Percentiles rank a stretch among this genome's conserved stretches.
Conservation (phyloP, 768 basidiomycete genomes). For the Suillus fuscotomentosus region DNA sequence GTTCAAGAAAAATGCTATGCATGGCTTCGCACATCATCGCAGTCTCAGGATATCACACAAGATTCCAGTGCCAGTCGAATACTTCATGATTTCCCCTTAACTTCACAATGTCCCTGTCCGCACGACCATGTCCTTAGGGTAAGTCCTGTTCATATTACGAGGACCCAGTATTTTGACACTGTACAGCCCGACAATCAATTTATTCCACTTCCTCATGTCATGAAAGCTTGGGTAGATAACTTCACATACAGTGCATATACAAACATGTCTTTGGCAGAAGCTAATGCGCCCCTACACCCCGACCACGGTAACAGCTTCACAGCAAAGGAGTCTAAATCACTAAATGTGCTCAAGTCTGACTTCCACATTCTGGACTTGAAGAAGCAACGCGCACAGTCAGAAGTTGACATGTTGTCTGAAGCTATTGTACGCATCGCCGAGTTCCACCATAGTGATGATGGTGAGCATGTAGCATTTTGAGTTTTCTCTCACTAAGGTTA, state of each 20-base stretch:
- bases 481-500: not conserved
- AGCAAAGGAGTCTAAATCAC: not conserved
- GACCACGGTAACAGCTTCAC: not conserved
- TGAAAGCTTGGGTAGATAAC: not conserved
- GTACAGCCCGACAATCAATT: not conserved
- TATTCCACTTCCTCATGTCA: not conserved
- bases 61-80: not conserved
- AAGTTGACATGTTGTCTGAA: not conserved
- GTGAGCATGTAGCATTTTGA: not conserved
- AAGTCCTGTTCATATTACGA: not conserved
- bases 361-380: not conserved
- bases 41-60: not conserved
- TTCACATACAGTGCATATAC: not conserved
- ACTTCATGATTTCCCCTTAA: not conserved
- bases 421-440: not conserved
- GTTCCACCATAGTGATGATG: not conserved
- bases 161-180: not conserved
- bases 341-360: not conserved
- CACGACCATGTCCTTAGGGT: not conserved
- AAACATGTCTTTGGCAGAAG: not conserved
- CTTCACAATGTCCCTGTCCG: not conserved
- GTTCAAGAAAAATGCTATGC: not conserved
- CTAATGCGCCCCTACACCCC: not conserved
- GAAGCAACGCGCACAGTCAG: not conserved
- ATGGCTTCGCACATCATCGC: not conserved